phyloP scores from a whole-genome alignment of 495 filamentous ascomycete genomes.

The Lepraria neglecta region DNA sequence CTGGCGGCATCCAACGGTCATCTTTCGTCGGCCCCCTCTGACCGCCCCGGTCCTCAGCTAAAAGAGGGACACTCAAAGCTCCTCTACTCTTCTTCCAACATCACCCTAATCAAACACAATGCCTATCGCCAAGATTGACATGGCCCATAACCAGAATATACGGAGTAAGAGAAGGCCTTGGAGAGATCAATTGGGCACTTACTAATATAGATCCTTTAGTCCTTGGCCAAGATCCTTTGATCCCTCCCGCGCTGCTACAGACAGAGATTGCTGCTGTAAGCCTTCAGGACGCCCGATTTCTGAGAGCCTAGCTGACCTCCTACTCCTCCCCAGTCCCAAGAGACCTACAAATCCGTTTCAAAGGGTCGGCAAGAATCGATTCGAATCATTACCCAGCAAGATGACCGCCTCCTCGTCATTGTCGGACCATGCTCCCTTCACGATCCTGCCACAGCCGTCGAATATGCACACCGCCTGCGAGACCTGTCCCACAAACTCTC shows the following conservation, averaged over 20 bases:
- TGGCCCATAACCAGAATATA: conserved; percentile 45
- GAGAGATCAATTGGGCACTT: conserved; percentile 2
- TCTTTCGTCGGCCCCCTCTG: not conserved
- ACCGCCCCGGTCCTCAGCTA: not conserved
- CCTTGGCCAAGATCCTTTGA: conserved; percentile 89
- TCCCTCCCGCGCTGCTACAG: conserved; percentile 81
- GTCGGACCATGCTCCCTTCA: conserved; percentile 97
- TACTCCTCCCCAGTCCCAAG: conserved; percentile 55
- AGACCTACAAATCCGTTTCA: conserved; percentile 74
- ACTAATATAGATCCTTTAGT: conserved; percentile 47
- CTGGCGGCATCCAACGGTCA: not conserved
- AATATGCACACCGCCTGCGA: conserved; percentile 83
- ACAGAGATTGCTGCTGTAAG: conserved; percentile 77
- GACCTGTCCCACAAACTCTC: conserved; percentile 83
- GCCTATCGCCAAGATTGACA: conserved; percentile 45
- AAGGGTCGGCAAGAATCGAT: conserved; percentile 74
- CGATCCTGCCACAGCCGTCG: conserved; percentile 83
- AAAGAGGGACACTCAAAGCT: not conserved
- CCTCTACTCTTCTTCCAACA: not conserved
- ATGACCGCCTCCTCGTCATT: conserved; percentile 77
- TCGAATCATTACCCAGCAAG: conserved; percentile 67
- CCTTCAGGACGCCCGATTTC: conserved; percentile 33
- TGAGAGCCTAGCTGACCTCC: not conserved
- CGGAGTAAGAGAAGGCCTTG: conserved; percentile 37
- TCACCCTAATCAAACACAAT: conserved; percentile 31